phyloP scores from a whole-genome alignment of 2,329 filamentous ascomycete species.

The Ophidiomyces ophidiicola region DNA sequence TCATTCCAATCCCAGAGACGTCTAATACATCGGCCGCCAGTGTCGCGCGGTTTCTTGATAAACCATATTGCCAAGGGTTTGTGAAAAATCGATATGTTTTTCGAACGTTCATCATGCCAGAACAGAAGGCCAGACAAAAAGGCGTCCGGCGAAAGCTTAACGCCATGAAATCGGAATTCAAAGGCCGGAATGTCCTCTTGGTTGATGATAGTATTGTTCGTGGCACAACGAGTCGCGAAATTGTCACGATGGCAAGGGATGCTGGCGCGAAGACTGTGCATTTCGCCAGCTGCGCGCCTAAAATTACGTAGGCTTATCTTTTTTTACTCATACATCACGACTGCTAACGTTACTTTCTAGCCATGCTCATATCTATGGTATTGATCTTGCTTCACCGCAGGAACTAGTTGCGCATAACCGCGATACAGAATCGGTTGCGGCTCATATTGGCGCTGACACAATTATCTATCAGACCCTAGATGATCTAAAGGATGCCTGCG shows the following conservation, averaged over 20 bases:
- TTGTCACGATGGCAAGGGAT: conserved; percentile 73
- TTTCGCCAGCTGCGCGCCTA: conserved; percentile 70
- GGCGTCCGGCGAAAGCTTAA: conserved; percentile 83
- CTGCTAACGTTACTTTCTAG: conserved; percentile 18
- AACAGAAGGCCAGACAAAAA: conserved; percentile 67
- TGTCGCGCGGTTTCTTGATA: conserved; percentile 61
- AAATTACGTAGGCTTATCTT: conserved; percentile 47
- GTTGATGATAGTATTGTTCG: conserved; percentile 87
- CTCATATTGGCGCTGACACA: conserved; percentile 59
- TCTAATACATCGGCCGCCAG: conserved; percentile 68
- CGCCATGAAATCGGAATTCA: conserved; percentile 74
- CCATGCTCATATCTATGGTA: conserved; percentile 77
- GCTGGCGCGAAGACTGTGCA: conserved; percentile 70
- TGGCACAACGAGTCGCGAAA: conserved; percentile 69
- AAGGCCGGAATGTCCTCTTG: conserved; percentile 64
- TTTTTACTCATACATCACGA: not conserved
- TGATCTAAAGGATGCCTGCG: conserved; percentile 69
- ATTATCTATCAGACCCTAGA: conserved; percentile 67
- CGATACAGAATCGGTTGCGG: conserved; percentile 48
- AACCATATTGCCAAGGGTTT: conserved; percentile 69
- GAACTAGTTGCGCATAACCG: conserved; percentile 62
- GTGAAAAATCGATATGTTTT: conserved; percentile 86
- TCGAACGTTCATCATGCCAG: conserved; percentile 77
- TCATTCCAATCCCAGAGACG: conserved; percentile 76
- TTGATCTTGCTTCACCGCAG: conserved; percentile 58